A percentile compares a stretch with the other conserved stretches of the same genome.
Evolutionary conservation across 2,329 filamentous ascomycete species (phyloP).

Genomic region (Biscogniauxia mediterranea): DNA sequence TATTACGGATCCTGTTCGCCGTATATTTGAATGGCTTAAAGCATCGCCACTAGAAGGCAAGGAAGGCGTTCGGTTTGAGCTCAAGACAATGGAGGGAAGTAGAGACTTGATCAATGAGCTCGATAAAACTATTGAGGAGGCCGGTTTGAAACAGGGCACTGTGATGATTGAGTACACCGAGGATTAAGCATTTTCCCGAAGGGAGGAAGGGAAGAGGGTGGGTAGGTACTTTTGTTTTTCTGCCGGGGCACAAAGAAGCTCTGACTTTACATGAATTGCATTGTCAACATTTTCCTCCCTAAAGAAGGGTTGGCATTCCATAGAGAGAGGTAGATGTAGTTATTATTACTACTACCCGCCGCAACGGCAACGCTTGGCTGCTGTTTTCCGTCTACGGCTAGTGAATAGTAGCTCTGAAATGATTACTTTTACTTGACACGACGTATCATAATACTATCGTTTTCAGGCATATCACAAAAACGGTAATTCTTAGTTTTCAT

Average conservation of each 20-base stretch:
- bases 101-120: slow-evolving; percentile 78
- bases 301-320: not conserved
- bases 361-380: not conserved
- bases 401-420: not conserved
- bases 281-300: not conserved
- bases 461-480: no score
- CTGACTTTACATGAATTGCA: not conserved
- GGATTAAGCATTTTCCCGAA: slow-evolving; percentile 36
- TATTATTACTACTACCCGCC: not conserved
- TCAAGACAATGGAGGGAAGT: slow-evolving; percentile 75
- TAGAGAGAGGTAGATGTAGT: not conserved
- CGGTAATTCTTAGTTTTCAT: no score
- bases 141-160: slow-evolving; percentile 85
- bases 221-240: not conserved
- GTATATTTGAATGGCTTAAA: slow-evolving; percentile 97
- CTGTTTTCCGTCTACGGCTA: not conserved
- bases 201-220: not conserved
- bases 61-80: slow-evolving; percentile 75
- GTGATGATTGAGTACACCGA: slow-evolving; percentile 92
- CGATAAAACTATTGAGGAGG: slow-evolving; percentile 72
- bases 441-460: not conserved
- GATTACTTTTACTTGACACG: not conserved
- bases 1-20: slow-evolving; percentile 70
- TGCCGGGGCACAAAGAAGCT: not conserved
- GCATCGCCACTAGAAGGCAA: slow-evolving; percentile 80